phyloP scores from a whole-genome alignment of 2,329 filamentous ascomycete species.

The Fusarium piperis region DNA sequence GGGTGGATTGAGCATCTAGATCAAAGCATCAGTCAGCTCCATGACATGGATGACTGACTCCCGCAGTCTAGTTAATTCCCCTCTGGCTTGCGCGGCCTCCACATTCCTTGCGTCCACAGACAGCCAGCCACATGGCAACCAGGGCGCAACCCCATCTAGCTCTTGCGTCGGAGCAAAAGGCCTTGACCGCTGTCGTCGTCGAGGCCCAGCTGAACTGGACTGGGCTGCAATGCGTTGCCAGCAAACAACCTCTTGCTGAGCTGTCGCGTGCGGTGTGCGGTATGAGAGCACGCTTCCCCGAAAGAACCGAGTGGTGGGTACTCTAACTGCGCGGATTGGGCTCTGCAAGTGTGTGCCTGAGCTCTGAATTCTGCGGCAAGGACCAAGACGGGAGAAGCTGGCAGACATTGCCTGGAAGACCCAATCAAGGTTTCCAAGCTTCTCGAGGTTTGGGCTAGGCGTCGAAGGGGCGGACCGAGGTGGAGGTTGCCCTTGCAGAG shows the following conservation, averaged over 20 bases:
- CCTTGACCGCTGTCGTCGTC: slow-evolving; percentile 6
- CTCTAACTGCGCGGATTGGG: neutral
- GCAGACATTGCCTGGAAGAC: neutral
- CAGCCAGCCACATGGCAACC: slow-evolving; percentile 34
- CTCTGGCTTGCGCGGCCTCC: slow-evolving; percentile 13
- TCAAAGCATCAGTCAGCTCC: slow-evolving; percentile 16
- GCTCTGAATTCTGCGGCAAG: slow-evolving; percentile 2
- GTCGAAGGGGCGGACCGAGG: slow-evolving; percentile 33
- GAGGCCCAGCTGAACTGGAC: slow-evolving; percentile 9
- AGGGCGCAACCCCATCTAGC: neutral
- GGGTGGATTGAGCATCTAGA: slow-evolving; percentile 25
- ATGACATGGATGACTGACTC: neutral
- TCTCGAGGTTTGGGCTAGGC: slow-evolving; percentile 17
- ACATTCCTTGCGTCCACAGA: slow-evolving; percentile 29
- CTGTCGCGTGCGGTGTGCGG: slow-evolving; percentile 22
- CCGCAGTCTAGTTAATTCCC: neutral
- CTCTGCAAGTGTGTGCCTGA: slow-evolving; percentile 23
- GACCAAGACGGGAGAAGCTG: slow-evolving; percentile 2
- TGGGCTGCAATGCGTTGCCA: slow-evolving; percentile 36
- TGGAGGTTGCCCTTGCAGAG: slow-evolving; percentile 38
- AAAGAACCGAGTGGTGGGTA: slow-evolving; percentile 18
- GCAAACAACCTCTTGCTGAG: slow-evolving; percentile 10
- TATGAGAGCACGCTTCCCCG: slow-evolving; percentile 22
- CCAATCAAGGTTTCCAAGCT: slow-evolving; percentile 23
- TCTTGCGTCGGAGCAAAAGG: slow-evolving; percentile 16